Percentiles rank a stretch among this genome's conserved stretches.
Evolutionary conservation across 164 flowering plant species (phyloP).

Genomic region (Liquidambar formosana): DNA sequence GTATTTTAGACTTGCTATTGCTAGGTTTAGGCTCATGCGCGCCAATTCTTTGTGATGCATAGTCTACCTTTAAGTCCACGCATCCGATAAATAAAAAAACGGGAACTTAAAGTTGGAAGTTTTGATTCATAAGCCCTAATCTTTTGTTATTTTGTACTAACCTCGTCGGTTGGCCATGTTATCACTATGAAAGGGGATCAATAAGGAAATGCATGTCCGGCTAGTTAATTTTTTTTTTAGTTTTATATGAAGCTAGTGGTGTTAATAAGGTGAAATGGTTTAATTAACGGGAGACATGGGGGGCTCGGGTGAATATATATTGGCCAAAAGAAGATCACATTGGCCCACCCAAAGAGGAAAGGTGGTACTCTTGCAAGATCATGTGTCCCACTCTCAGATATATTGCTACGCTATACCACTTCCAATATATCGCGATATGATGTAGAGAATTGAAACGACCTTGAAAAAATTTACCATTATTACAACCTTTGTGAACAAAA

Average conservation of each 20-base stretch:
- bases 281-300: conserved; percentile 13
- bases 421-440: conserved; percentile 1
- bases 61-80: no score
- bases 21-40: no score
- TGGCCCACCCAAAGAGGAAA: conserved; percentile 12
- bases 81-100: no score
- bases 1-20: no score
- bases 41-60: no score
- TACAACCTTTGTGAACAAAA: neutral
- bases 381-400: conserved; percentile 4
- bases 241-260: neutral
- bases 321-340: conserved; percentile 8
- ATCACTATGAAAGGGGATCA: neutral
- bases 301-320: conserved; percentile 8
- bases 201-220: neutral
- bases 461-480: neutral
- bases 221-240: neutral
- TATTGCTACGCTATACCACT: no score
- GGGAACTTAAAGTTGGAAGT: no score
- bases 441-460: neutral
- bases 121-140: no score
- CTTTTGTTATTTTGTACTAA: no score
- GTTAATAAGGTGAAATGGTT: neutral
- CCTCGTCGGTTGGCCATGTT: no score
- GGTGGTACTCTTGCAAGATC: neutral